These are phyloP conservation scores for Chenopodium quinoa DNA, from an alignment of 148 eudicot species.

Conservation along the genomic window DNA sequence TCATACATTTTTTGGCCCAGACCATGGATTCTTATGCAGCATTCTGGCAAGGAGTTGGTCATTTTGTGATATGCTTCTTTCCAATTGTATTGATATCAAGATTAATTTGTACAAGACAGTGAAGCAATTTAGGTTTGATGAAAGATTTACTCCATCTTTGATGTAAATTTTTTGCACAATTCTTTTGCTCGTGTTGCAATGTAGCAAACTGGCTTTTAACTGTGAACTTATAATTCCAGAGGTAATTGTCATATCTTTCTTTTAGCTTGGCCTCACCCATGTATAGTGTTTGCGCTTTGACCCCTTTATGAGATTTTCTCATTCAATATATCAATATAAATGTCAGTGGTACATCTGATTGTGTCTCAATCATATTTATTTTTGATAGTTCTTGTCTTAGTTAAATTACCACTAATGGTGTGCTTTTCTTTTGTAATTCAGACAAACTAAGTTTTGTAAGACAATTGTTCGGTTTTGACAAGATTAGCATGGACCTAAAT, in stretches of 20 bases:
- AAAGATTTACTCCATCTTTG: background rate
- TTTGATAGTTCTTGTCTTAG: too few species aligned
- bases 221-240: background rate
- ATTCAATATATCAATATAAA: too few species aligned
- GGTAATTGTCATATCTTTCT: background rate
- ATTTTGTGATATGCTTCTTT: constrained; percentile 6
- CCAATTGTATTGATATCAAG: constrained; percentile 20
- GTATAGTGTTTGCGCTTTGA: background rate
- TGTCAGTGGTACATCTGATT: too few species aligned
- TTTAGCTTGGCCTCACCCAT: background rate
- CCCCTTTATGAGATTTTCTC: background rate
- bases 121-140: constrained; percentile 1
- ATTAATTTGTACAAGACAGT: constrained; percentile 8
- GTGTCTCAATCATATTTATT: too few species aligned
- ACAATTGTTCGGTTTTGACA: too few species aligned
- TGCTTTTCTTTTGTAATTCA: too few species aligned
- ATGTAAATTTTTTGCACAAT: constrained; percentile 14
- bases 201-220: background rate
- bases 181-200: background rate
- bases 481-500: too few species aligned
- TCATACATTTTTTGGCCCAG: constrained; percentile 16
- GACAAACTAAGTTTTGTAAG: too few species aligned
- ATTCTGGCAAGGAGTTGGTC: constrained; percentile 10
- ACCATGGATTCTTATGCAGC: constrained; percentile 8
- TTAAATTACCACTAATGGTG: too few species aligned